Percentiles rank a stretch among this genome's conserved stretches.
Conservation (phyloP, 495 filamentous ascomycete genomes). For the Talaromyces liani region DNA sequence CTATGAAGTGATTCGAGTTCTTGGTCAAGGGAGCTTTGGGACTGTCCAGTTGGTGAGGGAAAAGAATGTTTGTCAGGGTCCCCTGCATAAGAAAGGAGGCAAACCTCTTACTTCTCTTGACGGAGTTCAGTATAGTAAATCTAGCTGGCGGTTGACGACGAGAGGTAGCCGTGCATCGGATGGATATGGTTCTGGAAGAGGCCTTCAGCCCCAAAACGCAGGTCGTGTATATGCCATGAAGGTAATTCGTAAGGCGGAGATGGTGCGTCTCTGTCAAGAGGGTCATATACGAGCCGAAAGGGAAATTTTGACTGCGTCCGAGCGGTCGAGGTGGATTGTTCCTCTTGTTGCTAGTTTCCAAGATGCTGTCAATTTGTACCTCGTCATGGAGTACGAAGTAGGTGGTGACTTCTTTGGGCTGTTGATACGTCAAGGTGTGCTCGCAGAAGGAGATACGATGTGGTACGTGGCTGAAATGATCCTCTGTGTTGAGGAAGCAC, state of each 20-base stretch:
- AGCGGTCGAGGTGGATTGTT: slow-evolving; percentile 79
- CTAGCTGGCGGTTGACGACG: neutral
- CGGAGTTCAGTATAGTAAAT: neutral
- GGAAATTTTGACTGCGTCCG: slow-evolving; percentile 82
- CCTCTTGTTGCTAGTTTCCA: slow-evolving; percentile 85
- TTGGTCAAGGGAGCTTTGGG: slow-evolving; percentile 95
- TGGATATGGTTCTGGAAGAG: slow-evolving; percentile 11
- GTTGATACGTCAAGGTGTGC: slow-evolving; percentile 70
- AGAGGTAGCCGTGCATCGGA: neutral
- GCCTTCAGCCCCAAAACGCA: slow-evolving; percentile 23
- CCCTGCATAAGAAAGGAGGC: neutral
- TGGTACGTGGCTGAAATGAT: slow-evolving; percentile 96
- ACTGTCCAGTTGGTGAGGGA: slow-evolving; percentile 80
- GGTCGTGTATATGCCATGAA: slow-evolving; percentile 86
- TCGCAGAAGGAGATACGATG: slow-evolving; percentile 67
- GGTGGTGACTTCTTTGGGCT: slow-evolving; percentile 88
- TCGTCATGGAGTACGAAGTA: slow-evolving; percentile 97
- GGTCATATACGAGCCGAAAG: slow-evolving; percentile 85
- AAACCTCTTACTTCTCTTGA: neutral
- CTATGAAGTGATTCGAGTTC: slow-evolving; percentile 74
- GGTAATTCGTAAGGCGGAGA: slow-evolving; percentile 84
- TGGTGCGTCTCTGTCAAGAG: slow-evolving; percentile 85
- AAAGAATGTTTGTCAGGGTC: slow-evolving; percentile 22
- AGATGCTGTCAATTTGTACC: slow-evolving; percentile 72
- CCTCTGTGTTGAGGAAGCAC: slow-evolving; percentile 85